Evolutionary conservation across 2,329 filamentous ascomycete genomes (phyloP).

Genomic region (Phaeophleospora eucalypticola): DNA sequence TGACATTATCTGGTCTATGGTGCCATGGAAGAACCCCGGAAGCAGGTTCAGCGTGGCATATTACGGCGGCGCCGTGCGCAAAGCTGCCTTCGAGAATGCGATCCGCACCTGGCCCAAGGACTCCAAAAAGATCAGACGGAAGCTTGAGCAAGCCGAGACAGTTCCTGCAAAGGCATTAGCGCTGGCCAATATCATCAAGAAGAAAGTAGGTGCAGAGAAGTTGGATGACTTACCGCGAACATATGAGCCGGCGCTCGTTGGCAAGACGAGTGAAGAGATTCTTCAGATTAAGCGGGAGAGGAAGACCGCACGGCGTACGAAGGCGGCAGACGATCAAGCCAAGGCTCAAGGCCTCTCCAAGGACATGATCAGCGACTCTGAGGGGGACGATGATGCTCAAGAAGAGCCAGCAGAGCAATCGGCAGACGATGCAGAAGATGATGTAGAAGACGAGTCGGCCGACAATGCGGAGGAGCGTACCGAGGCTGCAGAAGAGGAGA

Average conservation of each 20-base stretch:
- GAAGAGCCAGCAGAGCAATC: neutral
- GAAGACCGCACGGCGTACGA: conserved; percentile 3
- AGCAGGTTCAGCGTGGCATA: conserved; percentile 23
- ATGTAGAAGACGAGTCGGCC: neutral
- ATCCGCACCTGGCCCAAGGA: conserved; percentile 22
- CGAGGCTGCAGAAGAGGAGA: too few relatives aligned
- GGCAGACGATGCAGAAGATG: neutral
- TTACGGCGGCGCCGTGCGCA: conserved; percentile 19
- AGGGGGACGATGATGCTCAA: conserved; percentile 5
- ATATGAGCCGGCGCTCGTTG: conserved; percentile 16
- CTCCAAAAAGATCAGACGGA: conserved; percentile 14
- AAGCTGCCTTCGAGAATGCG: conserved; percentile 27
- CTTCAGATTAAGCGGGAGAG: conserved; percentile 12
- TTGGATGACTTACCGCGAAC: conserved; percentile 14
- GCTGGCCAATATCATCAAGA: conserved; percentile 18
- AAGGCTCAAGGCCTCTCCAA: neutral
- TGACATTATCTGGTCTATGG: conserved; percentile 34
- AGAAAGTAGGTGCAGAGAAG: conserved; percentile 6
- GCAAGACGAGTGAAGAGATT: conserved; percentile 17
- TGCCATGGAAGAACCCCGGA: conserved; percentile 24
- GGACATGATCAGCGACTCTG: conserved; percentile 6
- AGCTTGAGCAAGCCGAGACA: conserved; percentile 15
- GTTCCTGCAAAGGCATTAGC: conserved; percentile 18
- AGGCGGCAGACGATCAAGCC: neutral
- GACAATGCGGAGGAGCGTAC: too few relatives aligned